Conservation (phyloP, 2,329 filamentous ascomycete genomes). For the Trichoderma sp. region DNA sequence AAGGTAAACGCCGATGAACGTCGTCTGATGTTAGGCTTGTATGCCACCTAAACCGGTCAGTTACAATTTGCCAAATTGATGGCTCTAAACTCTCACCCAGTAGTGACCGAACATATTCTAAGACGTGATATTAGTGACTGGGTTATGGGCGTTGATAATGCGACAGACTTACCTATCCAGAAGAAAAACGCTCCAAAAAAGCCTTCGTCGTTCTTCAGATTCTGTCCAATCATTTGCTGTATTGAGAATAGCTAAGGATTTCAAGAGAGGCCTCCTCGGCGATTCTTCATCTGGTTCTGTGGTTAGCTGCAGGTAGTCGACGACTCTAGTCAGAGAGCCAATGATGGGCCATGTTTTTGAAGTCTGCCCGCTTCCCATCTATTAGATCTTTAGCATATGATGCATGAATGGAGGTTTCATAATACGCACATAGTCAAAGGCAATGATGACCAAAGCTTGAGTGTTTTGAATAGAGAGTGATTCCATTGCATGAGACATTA, state of each 20-base stretch:
- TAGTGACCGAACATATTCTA: neutral
- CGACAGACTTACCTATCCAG: constrained; percentile 33
- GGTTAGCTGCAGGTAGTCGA: constrained; percentile 37
- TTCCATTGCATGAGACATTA: constrained; percentile 13
- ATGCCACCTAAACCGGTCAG: constrained; percentile 35
- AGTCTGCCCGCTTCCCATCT: constrained; percentile 37
- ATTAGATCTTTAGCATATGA: neutral
- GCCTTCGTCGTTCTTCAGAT: constrained; percentile 37
- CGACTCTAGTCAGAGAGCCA: constrained; percentile 36
- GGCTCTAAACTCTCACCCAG: neutral
- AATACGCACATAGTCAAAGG: constrained; percentile 12
- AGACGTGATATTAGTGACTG: neutral
- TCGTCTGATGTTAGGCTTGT: constrained; percentile 39
- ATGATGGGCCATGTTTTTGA: constrained; percentile 36
- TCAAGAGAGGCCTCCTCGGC: constrained; percentile 11
- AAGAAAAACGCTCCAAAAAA: constrained; percentile 40
- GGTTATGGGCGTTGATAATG: neutral
- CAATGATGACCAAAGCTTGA: constrained; percentile 7
- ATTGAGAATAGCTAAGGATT: neutral
- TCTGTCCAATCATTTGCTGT: constrained; percentile 36
- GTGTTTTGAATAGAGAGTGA: constrained; percentile 12
- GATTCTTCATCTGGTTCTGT: constrained; percentile 29
- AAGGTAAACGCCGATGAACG: constrained; percentile 36
- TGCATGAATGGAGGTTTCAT: neutral
- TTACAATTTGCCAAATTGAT: neutral